These are phyloP conservation scores for Tuber indicum DNA, from an alignment of 495 filamentous ascomycete species.

Conservation along the genomic window DNA sequence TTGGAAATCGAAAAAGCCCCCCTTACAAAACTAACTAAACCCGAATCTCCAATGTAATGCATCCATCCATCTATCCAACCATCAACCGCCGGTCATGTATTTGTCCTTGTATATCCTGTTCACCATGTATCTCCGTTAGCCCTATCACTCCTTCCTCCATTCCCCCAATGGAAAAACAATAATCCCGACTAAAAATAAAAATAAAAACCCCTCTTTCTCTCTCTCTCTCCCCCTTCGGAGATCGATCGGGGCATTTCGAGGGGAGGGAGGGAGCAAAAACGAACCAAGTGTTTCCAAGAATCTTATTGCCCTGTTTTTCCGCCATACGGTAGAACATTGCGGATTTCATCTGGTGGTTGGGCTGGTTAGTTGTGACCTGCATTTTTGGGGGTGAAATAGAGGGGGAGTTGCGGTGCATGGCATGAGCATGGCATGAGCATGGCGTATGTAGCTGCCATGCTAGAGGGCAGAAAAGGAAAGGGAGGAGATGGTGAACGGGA, in stretches of 20 bases:
- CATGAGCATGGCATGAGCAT: background rate
- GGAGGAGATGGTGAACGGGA: slow-evolving; percentile 23
- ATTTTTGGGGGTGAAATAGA: slow-evolving; percentile 20
- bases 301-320: slow-evolving; percentile 81
- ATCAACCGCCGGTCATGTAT: slow-evolving; percentile 42
- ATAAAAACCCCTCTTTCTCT: background rate
- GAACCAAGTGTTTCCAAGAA: slow-evolving; percentile 91
- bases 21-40: background rate
- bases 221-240: slow-evolving; percentile 10
- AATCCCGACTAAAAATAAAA: background rate
- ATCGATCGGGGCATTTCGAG: slow-evolving; percentile 9
- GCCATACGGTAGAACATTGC: slow-evolving; percentile 92
- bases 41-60: too few relatives aligned
- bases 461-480: slow-evolving; percentile 8
- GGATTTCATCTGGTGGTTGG: slow-evolving; percentile 44
- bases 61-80: background rate
- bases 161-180: background rate
- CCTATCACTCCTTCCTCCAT: background rate
- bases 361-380: background rate
- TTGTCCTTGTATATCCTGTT: slow-evolving; percentile 42
- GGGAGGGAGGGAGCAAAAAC: slow-evolving; percentile 32
- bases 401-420: slow-evolving; percentile 2
- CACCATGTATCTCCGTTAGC: slow-evolving; percentile 5
- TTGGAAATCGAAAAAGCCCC: background rate
- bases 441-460: slow-evolving; percentile 10